These are phyloP conservation scores for Suillus bovinus DNA, from an alignment of 768 basidiomycete species.

Conservation along the genomic window DNA sequence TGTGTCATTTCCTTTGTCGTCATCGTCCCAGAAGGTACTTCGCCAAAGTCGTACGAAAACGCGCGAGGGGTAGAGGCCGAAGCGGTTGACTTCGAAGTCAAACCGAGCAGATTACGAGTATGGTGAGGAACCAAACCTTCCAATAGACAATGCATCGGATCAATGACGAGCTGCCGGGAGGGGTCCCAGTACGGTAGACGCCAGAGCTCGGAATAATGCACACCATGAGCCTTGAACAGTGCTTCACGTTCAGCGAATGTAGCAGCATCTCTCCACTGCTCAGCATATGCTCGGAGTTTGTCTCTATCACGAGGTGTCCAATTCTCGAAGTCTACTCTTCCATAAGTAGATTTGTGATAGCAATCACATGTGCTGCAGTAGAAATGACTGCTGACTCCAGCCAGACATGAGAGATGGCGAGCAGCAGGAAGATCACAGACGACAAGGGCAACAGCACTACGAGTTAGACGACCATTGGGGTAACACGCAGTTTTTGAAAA, in stretches of 20 bases:
- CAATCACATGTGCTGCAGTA: constrained; percentile 35
- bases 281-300: constrained; percentile 12
- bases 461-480: constrained; percentile 11
- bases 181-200: constrained; percentile 38
- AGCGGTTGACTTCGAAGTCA: constrained; percentile 4
- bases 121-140: not conserved
- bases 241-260: not conserved
- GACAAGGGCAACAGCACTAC: constrained; percentile 21
- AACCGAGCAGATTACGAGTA: not conserved
- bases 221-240: constrained; percentile 21
- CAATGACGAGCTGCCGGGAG: constrained; percentile 28
- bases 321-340: constrained; percentile 7
- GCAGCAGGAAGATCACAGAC: constrained; percentile 30
- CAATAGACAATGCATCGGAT: constrained; percentile 42
- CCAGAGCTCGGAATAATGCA: constrained; percentile 32
- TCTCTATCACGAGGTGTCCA: constrained; percentile 15
- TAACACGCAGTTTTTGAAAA: constrained; percentile 13
- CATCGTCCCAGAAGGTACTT: not conserved
- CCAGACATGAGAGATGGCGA: constrained; percentile 28
- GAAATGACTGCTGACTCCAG: constrained; percentile 17
- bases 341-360: constrained; percentile 11
- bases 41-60: not conserved
- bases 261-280: constrained; percentile 11
- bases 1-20: constrained; percentile 5
- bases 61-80: not conserved